These are phyloP conservation scores for Hanseniaspora uvarum DNA, from an alignment of 1,139 yeast genomes.

Conservation along the genomic window DNA sequence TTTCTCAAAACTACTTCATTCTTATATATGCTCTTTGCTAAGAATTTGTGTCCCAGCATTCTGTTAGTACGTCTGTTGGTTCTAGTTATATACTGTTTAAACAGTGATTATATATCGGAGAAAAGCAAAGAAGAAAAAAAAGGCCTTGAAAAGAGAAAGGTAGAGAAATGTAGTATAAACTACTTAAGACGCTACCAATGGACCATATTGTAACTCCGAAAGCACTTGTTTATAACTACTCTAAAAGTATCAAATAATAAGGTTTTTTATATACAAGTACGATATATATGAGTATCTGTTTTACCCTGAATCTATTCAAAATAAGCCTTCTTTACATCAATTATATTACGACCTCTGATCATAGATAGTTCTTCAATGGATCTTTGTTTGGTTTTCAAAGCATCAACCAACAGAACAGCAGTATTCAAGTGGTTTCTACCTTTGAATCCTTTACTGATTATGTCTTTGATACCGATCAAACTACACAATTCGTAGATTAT, in stretches of 20 bases:
- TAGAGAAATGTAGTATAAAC: no score
- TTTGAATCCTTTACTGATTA: constrained; percentile 82
- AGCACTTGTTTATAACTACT: no score
- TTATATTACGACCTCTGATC: constrained; percentile 89
- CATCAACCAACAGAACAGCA: constrained; percentile 81
- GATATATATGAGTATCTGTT: background rate
- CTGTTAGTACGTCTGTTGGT: background rate
- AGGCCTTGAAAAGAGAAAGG: no score
- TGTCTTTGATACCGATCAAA: constrained; percentile 88
- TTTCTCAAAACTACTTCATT: background rate
- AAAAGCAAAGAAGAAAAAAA: no score
- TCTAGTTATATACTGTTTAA: no score
- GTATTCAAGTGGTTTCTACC: constrained; percentile 93
- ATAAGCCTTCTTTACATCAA: constrained; percentile 84
- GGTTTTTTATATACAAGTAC: background rate
- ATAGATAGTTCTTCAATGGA: constrained; percentile 80
- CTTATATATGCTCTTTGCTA: background rate
- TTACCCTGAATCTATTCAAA: constrained; percentile 25
- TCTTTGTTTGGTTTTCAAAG: constrained; percentile 63
- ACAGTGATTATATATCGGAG: no score
- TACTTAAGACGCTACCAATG: background rate
- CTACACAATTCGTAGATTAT: constrained; percentile 85
- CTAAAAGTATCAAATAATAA: background rate
- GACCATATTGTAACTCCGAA: background rate
- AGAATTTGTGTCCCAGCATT: background rate